phyloP scores from a whole-genome alignment of 331 rosid genomes.

The Telfairia occidentalis region DNA sequence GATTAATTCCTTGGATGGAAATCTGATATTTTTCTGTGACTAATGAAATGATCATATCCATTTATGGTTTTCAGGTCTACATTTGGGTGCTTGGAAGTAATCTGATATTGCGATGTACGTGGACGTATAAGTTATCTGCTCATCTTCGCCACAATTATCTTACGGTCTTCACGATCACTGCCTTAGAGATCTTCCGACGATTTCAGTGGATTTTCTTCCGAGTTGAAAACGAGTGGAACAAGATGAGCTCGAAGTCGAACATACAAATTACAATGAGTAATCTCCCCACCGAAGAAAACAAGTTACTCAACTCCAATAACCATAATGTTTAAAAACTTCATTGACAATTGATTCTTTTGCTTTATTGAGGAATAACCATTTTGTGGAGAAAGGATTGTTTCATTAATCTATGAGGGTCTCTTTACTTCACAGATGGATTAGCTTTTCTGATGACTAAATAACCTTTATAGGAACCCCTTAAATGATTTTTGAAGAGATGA shows the following conservation, averaged over 20 bases:
- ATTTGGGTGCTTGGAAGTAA: constrained; percentile 90
- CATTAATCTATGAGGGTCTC: not conserved
- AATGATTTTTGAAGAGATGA: not conserved
- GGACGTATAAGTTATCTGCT: constrained; percentile 95
- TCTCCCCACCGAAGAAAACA: constrained; percentile 51
- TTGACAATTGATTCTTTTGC: not conserved
- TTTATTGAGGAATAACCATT: not conserved
- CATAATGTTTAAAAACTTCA: constrained; percentile 42
- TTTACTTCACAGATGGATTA: not conserved
- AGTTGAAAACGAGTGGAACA: constrained; percentile 80
- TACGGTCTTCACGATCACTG: constrained; percentile 65
- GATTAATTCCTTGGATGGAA: not conserved
- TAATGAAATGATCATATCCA: not conserved
- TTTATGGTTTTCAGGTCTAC: constrained; percentile 51
- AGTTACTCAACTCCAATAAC: constrained; percentile 45
- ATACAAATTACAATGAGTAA: constrained; percentile 41
- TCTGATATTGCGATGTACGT: constrained; percentile 79
- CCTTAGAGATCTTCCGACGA: constrained; percentile 88
- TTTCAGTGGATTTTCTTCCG: constrained; percentile 97
- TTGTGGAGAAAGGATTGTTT: not conserved
- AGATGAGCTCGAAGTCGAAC: constrained; percentile 59
- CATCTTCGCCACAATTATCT: constrained; percentile 97
- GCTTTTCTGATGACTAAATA: not conserved
- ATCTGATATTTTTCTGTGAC: not conserved
- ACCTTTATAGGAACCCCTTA: not conserved